Evolutionary conservation across 306 rosid genomes (phyloP).

Genomic region (Carpinus fangiana): DNA sequence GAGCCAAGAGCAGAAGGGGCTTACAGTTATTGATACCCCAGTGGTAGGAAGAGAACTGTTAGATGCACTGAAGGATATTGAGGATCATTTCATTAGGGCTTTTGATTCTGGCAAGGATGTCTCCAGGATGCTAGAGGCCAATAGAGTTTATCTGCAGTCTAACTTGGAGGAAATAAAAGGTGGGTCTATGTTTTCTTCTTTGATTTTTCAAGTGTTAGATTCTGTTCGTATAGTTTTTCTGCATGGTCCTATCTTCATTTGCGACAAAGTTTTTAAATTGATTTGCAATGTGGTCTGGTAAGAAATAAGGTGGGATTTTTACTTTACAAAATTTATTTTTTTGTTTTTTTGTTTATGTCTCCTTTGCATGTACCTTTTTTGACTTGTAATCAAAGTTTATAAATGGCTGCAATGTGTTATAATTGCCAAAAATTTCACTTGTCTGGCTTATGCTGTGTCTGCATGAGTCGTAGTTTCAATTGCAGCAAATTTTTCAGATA

Average conservation of each 20-base stretch:
- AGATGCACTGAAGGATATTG: slow-evolving; percentile 85
- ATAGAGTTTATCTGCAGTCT: slow-evolving; percentile 72
- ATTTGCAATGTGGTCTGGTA: slow-evolving; percentile 18
- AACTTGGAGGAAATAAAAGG: slow-evolving; percentile 90
- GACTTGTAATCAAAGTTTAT: not conserved
- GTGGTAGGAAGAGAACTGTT: slow-evolving; percentile 82
- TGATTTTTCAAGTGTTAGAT: not conserved
- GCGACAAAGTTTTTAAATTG: slow-evolving; percentile 11
- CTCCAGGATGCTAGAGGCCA: slow-evolving; percentile 91
- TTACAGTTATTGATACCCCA: slow-evolving; percentile 67
- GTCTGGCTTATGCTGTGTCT: not conserved
- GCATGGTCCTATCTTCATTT: slow-evolving; percentile 20
- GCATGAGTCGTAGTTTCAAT: not conserved
- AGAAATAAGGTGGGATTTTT: not conserved
- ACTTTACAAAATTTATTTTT: not conserved
- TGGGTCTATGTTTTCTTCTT: slow-evolving; percentile 23
- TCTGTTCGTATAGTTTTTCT: not conserved
- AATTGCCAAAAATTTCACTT: not conserved
- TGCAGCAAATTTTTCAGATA: not conserved
- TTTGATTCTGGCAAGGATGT: slow-evolving; percentile 77
- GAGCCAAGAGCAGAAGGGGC: slow-evolving; percentile 51
- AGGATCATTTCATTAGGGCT: slow-evolving; percentile 72
- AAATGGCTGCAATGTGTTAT: slow-evolving; percentile 4
- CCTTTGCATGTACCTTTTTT: not conserved
- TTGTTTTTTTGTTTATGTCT: not conserved